Evolutionary conservation across 768 basidiomycete species (phyloP), one percentile per base, ranked within the genome.

Genomic region (Collybia sordida): DNA sequence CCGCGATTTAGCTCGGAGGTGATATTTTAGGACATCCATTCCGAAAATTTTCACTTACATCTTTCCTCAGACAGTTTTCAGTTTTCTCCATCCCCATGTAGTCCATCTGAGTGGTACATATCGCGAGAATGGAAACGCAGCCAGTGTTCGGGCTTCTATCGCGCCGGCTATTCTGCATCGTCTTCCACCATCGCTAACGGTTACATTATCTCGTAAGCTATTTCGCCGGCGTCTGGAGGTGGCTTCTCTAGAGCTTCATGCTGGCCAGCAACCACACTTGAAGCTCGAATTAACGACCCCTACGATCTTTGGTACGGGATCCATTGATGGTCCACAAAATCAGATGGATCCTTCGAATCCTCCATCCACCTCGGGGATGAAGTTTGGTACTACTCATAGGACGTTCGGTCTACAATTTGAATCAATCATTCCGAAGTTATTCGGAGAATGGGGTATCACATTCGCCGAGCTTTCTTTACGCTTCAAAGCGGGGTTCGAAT

Each of bases 381-480:
- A 72, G 34, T 64, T 66, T 53, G 70, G 79, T 23, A 56, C 72
- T 23, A 69, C 70, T 45, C 75, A 77, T 40, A 81, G 74, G 69
- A 72, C 72, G 9, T 68, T 67, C 51, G 83, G 83, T 9, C 41
- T 83, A 42, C 59, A 66, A 15, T 73, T 89, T 42, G 70, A 72
- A 19, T 73, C 72, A 9, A 56, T 74, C 24, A 52, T 76, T 34
- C 79, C 84, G 0, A 72, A 71, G 52, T 53, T 87, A 35, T 67
- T 74, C 18, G 78, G 71, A 17, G 79, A 84, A 56, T 72, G 76
- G 58, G 77, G 75, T 6, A 47, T 87, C 19, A 70, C 69, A 11
- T 70, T 88, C 27, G 58, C 74, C 8, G 82, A 87, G 59, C 72
- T 88, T 22, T 77, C 81, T 3, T 60, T 81, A 39, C 73, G 78